Conservation (phyloP, 2,329 filamentous ascomycete species). For the Bipolaris cookei region DNA sequence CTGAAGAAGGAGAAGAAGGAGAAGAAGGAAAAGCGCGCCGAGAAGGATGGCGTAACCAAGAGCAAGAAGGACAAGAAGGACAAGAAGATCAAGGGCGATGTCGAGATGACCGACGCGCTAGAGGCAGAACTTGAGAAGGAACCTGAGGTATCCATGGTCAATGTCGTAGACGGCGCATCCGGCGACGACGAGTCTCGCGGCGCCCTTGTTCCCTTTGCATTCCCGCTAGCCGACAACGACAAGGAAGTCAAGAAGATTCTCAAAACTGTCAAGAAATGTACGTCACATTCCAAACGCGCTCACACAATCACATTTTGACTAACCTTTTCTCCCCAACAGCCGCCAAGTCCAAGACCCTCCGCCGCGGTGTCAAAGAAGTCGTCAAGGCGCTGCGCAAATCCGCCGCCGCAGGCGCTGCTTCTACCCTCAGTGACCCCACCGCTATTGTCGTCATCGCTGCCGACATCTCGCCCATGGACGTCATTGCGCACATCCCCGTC, state of each 20-base stretch:
- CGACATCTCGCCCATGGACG: conserved; percentile 98
- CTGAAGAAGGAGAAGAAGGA: conserved; percentile 56
- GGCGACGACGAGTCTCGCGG: conserved; percentile 54
- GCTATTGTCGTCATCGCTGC: conserved; percentile 89
- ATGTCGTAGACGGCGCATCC: conserved; percentile 49
- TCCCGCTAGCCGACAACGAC: conserved; percentile 75
- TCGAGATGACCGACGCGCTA: conserved; percentile 64
- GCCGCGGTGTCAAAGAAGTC: conserved; percentile 98
- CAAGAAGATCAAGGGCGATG: conserved; percentile 70
- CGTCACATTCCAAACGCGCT: conserved; percentile 20
- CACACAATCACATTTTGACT: conserved; percentile 12
- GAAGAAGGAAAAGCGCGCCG: conserved; percentile 71
- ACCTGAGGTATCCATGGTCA: conserved; percentile 59
- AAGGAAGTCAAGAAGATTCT: conserved; percentile 73
- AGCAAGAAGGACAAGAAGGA: conserved; percentile 65
- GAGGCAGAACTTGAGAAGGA: conserved; percentile 64
- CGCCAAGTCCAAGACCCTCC: conserved; percentile 92
- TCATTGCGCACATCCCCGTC: conserved; percentile 96
- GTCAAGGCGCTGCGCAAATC: conserved; percentile 98
- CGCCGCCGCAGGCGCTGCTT: conserved; percentile 67
- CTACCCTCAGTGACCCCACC: conserved; percentile 64
- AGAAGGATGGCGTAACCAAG: conserved; percentile 49
- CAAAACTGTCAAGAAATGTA: conserved; percentile 68
- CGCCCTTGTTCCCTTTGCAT: conserved; percentile 81
- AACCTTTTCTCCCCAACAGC: conserved; percentile 61